phyloP scores from a whole-genome alignment of 1,139 yeast genomes.

The Taiozyma sp. region DNA sequence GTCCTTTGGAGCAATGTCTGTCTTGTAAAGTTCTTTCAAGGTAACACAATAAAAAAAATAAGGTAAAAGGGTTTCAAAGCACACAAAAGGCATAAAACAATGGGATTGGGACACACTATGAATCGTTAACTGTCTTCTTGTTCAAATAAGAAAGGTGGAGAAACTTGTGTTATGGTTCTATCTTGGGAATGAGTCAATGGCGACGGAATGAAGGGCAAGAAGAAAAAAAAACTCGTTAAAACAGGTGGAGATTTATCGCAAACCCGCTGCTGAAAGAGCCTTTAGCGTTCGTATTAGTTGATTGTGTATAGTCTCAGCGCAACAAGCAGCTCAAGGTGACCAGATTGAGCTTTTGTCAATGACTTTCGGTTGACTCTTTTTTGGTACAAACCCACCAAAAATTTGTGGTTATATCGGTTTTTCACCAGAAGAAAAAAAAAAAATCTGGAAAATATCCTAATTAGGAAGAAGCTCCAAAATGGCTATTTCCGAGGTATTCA shows the following conservation, averaged over 20 bases:
- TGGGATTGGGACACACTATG: not conserved
- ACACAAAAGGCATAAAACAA: not conserved
- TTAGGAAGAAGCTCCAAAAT: not conserved
- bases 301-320: not conserved
- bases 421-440: not conserved
- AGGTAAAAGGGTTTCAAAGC: not conserved
- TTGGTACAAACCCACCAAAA: not conserved
- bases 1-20: not conserved
- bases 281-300: not conserved
- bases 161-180: not conserved
- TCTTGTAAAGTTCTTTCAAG: not conserved
- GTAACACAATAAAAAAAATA: not conserved
- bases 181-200: not conserved
- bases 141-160: not conserved
- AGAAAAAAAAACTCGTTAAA: not conserved
- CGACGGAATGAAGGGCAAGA: not conserved
- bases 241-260: not conserved
- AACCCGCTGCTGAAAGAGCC: not conserved
- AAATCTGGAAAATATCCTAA: not conserved
- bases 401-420: not conserved
- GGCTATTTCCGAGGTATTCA: not conserved
- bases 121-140: not conserved
- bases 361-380: not conserved
- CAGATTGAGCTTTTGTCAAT: not conserved
- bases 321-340: not conserved